Base-by-base conservation (phyloP, 345 rosid species). In the Corymbia maculata region DNA sequence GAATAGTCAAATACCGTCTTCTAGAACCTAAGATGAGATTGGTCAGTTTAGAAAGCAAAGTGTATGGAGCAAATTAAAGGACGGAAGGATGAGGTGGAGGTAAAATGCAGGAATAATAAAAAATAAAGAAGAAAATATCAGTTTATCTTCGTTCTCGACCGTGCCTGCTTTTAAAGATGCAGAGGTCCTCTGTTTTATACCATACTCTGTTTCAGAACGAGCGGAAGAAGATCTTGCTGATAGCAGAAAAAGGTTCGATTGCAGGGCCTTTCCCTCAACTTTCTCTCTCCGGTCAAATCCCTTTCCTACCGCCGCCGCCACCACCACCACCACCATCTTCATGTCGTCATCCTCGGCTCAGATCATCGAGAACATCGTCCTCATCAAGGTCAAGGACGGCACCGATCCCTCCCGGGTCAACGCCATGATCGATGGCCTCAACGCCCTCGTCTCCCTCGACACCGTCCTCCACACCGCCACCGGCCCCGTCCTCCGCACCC, bases 351-450 rank as follows among this genome's bases (percentile, higher is more conserved):
- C 95, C 17, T 32, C 93, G 13, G 14, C 90, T 4, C 90, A 70
- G 50, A 82, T 90, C 49, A 45, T 95, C 85, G 98, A 96, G 88
- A 98, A 97, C 93, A 84, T 96, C 82, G 97, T 95, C 87, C 96
- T 97, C 90, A 94, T 96, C 94, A 96, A 96, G 86, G 96, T 95
- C 91, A 96, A 95, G 75, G 91, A 91, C 45, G 88, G 89, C 85
- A 90, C 93, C 28, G 93, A 92, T 86, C 92, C 94, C 52, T 22
- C 89, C 59, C 92, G 92, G 79, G 90, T 94, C 90, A 52, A 89
- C 22, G 32, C 93, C 88, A 95, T 95, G 96, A 44, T 95, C 91
- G 88, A 87, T 30, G 92, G 91, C 21, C 94, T 97, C 89, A 92
- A 92, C 91, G 91, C 90, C 87, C 94, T 97, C 22, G 51, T 61